A percentile compares a stretch with the other conserved stretches of the same genome.
phyloP scores from a whole-genome alignment of 2,329 filamentous ascomycete species.

The Tolypocladium nubicola region DNA sequence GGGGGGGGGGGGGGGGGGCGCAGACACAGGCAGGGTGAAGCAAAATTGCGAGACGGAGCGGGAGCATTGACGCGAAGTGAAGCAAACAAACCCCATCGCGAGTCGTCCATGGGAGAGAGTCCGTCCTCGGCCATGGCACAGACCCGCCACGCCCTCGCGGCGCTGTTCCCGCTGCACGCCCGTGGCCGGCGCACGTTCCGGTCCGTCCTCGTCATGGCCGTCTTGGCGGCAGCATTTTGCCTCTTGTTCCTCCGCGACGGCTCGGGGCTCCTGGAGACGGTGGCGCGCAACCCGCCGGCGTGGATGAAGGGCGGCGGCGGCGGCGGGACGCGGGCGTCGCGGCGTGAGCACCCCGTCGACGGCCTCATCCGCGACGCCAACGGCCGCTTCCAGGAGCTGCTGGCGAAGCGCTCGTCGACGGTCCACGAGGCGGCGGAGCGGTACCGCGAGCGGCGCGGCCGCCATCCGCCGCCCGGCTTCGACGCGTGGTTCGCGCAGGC shows the following conservation, averaged over 20 bases:
- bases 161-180: not conserved
- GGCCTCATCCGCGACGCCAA: not conserved
- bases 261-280: not conserved
- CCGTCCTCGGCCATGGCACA: not conserved
- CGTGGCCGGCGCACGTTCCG: not conserved
- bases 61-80: too few relatives aligned
- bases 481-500: constrained; percentile 49
- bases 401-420: not conserved
- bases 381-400: not conserved
- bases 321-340: too few relatives aligned
- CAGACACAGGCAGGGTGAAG: too few relatives aligned
- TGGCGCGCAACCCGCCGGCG: not conserved
- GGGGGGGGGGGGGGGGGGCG: too few relatives aligned
- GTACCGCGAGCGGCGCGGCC: constrained; percentile 45
- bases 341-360: not conserved
- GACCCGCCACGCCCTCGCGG: not conserved
- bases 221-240: not conserved
- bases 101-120: too few relatives aligned
- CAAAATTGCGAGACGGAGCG: too few relatives aligned
- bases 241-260: not conserved
- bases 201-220: not conserved
- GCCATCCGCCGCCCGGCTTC: constrained; percentile 54
- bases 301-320: not conserved
- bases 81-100: too few relatives aligned
- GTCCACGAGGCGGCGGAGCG: constrained; percentile 41